Base-by-base conservation (phyloP, 176 grass and related monocot species). In the Melocanna baccifera region DNA sequence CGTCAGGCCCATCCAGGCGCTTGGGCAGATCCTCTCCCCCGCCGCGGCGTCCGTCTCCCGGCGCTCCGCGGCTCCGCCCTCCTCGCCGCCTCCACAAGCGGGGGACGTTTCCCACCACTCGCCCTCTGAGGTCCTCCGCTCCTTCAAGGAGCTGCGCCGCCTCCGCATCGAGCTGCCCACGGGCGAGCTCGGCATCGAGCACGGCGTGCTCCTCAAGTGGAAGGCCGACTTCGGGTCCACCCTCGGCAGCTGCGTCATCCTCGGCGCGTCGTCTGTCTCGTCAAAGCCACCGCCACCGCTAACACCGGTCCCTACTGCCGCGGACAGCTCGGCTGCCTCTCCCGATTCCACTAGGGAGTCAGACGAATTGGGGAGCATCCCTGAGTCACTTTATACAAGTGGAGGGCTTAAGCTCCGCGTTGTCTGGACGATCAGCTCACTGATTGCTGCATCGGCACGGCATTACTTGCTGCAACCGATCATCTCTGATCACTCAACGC, bases 381-480 rank as follows among this genome's bases (percentile, higher is more conserved):
- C 89, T 5, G 89, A 88, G 29, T 94, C 95, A 40, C 93, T 92
- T 29, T 87, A 91, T 40, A 88, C 86, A 5, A 82, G 87, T 18
- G 92, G 90, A 36, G 88, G 89, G 15, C 85, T 98, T 23, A 98
- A 90, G 85, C 89, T 90, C 64, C 92, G 95, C 3, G 91, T 98
- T 10, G 91, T 98, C 45, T 98, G 95, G 95, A 93, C 95, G 4
- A 98, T 98, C 82, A 98, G 95, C 81, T 92, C 95, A 0, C 56
- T 98, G 10, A 95, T 98, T 32, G 95, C 95, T 9, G 95, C 95
- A 2, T 95, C 95, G 2, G 90, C 95, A 8, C 89, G 95, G 39
- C 95, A 98, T 73, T 98, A 95, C 77, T 82, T 98, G 72, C 77
- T 98, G 43, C 90, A 95, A 78, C 89, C 87, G 22, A 98, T 98